Conservation (phyloP, 495 filamentous ascomycete genomes). For the Sordaria brevicollis region DNA sequence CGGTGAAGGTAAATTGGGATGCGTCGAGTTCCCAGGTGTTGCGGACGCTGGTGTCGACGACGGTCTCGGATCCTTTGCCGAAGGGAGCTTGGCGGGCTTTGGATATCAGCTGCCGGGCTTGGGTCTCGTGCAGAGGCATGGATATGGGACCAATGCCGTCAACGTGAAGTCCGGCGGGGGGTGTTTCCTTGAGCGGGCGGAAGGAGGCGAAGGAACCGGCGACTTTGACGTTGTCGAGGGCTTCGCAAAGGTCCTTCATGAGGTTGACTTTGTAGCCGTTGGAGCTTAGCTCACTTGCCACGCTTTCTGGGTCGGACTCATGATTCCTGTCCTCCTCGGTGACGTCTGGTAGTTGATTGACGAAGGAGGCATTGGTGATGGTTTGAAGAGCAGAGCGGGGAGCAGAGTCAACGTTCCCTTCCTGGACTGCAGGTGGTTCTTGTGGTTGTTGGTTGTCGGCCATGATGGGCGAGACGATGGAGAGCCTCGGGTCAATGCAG, state of each 20-base stretch:
- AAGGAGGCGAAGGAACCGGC: too few species aligned
- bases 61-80: conserved; percentile 33
- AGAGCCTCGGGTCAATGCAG: too few species aligned
- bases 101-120: conserved; percentile 30
- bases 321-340: too few species aligned
- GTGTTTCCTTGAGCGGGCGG: too few species aligned
- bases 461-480: too few species aligned
- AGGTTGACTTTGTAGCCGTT: not conserved
- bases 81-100: conserved; percentile 35
- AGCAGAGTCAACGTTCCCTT: too few species aligned
- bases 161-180: too few species aligned
- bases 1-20: conserved; percentile 30
- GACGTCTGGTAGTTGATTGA: too few species aligned
- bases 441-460: conserved; percentile 3
- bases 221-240: not conserved
- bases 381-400: too few species aligned
- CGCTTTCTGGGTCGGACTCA: not conserved
- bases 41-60: conserved; percentile 37
- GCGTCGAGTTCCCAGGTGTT: conserved; percentile 43
- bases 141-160: conserved; percentile 27
- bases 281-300: not conserved
- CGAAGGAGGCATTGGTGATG: too few species aligned
- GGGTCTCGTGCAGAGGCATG: conserved; percentile 30
- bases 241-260: not conserved
- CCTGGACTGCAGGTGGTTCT: not conserved